A percentile compares a stretch with the other conserved stretches of the same genome.
Conservation (phyloP, 1,284 basidiomycete genomes). For the Apiotrichum montevideense region DNA sequence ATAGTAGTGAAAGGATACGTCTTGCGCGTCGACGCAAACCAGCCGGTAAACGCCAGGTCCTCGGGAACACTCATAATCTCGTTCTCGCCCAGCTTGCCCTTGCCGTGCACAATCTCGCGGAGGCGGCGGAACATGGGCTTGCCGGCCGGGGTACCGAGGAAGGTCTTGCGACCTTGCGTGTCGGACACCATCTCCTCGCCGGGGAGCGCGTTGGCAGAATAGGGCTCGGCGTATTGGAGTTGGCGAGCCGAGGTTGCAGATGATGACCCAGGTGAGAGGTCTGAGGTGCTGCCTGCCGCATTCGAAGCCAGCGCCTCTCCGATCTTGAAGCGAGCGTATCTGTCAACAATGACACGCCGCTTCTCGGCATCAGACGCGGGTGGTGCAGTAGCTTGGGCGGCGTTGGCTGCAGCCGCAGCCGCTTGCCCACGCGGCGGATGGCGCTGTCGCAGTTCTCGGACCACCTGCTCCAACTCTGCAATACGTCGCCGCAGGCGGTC, state of each 20-base stretch:
- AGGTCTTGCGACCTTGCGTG: slow-evolving; percentile 31
- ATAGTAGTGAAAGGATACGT: slow-evolving; percentile 48
- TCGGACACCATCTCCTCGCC: slow-evolving; percentile 42
- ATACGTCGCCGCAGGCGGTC: slow-evolving; percentile 75
- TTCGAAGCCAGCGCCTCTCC: slow-evolving; percentile 37
- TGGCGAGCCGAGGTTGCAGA: slow-evolving; percentile 3
- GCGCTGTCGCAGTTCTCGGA: slow-evolving; percentile 57
- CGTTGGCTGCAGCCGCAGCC: background rate
- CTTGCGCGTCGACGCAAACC: slow-evolving; percentile 43
- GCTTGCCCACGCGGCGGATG: slow-evolving; percentile 13
- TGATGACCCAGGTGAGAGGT: slow-evolving; percentile 8
- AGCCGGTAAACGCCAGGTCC: slow-evolving; percentile 41
- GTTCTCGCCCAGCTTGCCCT: slow-evolving; percentile 11
- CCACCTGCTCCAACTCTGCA: slow-evolving; percentile 80
- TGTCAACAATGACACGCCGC: slow-evolving; percentile 40
- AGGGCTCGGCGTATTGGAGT: slow-evolving; percentile 26
- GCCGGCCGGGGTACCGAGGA: slow-evolving; percentile 38
- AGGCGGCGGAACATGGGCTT: slow-evolving; percentile 35
- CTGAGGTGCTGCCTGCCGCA: slow-evolving; percentile 5
- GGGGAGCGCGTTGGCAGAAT: slow-evolving; percentile 30
- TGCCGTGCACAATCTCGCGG: slow-evolving; percentile 13
- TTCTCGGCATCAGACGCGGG: slow-evolving; percentile 27
- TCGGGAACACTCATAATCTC: slow-evolving; percentile 37
- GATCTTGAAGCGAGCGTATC: slow-evolving; percentile 42
- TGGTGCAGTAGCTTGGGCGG: background rate